Base-by-base conservation (phyloP, 495 filamentous ascomycete species). In the Penicillium diatomitis region DNA sequence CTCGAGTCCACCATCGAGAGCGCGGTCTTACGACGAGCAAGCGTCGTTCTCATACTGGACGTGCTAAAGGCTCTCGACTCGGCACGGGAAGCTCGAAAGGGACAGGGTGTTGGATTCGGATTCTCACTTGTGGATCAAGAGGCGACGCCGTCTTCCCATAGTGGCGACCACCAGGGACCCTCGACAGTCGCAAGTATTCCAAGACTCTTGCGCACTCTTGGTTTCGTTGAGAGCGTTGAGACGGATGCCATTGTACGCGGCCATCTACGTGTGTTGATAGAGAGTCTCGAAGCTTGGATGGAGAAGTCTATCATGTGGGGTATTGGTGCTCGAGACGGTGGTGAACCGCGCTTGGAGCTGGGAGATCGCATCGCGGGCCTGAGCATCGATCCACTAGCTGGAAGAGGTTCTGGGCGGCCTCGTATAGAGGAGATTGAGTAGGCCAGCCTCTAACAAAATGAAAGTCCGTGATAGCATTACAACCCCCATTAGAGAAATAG, bases 11-110 rank as follows among this genome's bases (percentile, higher is more conserved):
- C 70, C 6, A 49, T 67, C 0, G 87, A 86, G 56, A 79, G 75
- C 36, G 85, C 81, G 0, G 90, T 92, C 32, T 62, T 94, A 29
- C 69, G 89, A 27, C 76, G 89, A 5, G 80, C 87, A 28, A 87
- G 87, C 3, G 80, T 82, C 0, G 56, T 90, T 11, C 66, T 88
- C 8, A 64, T 92, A 12, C 66, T 88, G 34, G 79, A 78, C 42
- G 76, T 90, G 37, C 61, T 92, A 27, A 78, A 72, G 53, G 79
- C 82, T 2, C 60, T 90, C 36, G 84, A 87, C 44, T 63, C 68
- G 5, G 78, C 76, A 4, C 71, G 74, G 4, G 71, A 81, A 52
- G 47, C 48, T 3, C 56, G 57, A 6, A 61, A 58, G 12, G 77
- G 76, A 8, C 69, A 55, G 35, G 72, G 70, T 32, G 52, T 80